phyloP scores from a whole-genome alignment of 208 protist species.

The Wallacemonas sp. region DNA sequence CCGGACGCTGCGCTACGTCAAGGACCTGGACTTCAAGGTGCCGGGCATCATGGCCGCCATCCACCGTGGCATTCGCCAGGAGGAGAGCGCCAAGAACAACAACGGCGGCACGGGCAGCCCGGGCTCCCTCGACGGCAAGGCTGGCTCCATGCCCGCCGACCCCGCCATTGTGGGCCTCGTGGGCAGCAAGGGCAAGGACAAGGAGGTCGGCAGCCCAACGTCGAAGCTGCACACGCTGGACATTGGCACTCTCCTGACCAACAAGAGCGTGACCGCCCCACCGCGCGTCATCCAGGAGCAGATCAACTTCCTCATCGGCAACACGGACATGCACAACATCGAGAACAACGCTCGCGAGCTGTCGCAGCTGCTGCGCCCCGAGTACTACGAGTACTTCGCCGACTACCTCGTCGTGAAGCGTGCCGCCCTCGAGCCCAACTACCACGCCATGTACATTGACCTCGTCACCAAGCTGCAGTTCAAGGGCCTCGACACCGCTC shows the following conservation, averaged over 20 bases:
- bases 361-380: slow-evolving; percentile 70
- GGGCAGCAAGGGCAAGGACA: slow-evolving; percentile 31
- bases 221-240: slow-evolving; percentile 85
- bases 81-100: slow-evolving; percentile 40
- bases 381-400: slow-evolving; percentile 93
- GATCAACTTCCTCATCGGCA: slow-evolving; percentile 93
- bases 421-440: slow-evolving; percentile 98
- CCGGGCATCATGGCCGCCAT: slow-evolving; percentile 90
- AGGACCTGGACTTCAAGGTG: slow-evolving; percentile 86
- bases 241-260: slow-evolving; percentile 81
- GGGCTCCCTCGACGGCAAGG: slow-evolving; percentile 20
- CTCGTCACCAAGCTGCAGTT: slow-evolving; percentile 82
- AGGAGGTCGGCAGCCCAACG: slow-evolving; percentile 25
- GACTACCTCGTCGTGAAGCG: slow-evolving; percentile 99
- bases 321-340: slow-evolving; percentile 86
- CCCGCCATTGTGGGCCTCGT: slow-evolving; percentile 69
- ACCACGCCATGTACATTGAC: slow-evolving; percentile 93
- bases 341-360: slow-evolving; percentile 84
- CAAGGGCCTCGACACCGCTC: slow-evolving; percentile 77
- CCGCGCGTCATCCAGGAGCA: slow-evolving; percentile 89
- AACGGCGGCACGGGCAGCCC: slow-evolving; percentile 19
- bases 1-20: slow-evolving; percentile 74
- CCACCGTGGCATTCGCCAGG: slow-evolving; percentile 78
- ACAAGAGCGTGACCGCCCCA: slow-evolving; percentile 72
- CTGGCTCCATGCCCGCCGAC: slow-evolving; percentile 41